Evolutionary conservation across 1,284 basidiomycete species (phyloP).

Genomic region (Cutaneotrichosporon sp.): DNA sequence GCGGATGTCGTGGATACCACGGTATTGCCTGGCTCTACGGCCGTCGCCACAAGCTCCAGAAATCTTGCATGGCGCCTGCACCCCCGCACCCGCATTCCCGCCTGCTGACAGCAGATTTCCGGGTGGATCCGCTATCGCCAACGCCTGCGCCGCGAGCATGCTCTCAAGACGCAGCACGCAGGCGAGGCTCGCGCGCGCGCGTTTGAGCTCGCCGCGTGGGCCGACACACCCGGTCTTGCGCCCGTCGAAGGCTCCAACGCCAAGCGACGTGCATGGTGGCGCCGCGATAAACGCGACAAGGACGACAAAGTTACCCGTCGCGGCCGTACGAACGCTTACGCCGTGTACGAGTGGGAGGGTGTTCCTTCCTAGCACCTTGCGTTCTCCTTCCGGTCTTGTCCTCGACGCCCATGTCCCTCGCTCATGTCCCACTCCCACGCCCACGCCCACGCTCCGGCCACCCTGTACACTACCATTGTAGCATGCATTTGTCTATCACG

Average conservation of each 20-base stretch:
- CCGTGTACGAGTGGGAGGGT: slow-evolving; percentile 45
- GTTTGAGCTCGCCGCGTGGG: slow-evolving; percentile 45
- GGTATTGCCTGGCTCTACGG: too few relatives aligned
- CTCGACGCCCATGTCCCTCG: too few relatives aligned
- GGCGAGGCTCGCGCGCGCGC: slow-evolving; percentile 37
- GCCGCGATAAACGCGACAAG: slow-evolving; percentile 16
- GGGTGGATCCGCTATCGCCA: slow-evolving; percentile 36
- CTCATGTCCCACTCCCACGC: too few relatives aligned
- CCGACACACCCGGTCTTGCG: slow-evolving; percentile 34
- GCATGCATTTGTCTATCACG: neutral
- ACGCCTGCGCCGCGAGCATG: slow-evolving; percentile 29
- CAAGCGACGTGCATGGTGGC: slow-evolving; percentile 7
- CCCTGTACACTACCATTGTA: neutral
- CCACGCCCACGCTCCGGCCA: neutral
- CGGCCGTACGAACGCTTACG: slow-evolving; percentile 37
- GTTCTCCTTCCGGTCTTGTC: too few relatives aligned
- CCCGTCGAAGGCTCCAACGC: slow-evolving; percentile 18
- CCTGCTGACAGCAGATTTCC: slow-evolving; percentile 27
- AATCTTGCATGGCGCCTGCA: too few relatives aligned
- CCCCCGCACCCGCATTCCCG: too few relatives aligned
- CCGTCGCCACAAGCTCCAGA: too few relatives aligned
- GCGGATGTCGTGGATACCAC: too few relatives aligned
- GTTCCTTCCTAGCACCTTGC: slow-evolving; percentile 19
- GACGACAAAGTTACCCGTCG: slow-evolving; percentile 17
- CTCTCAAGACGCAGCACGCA: slow-evolving; percentile 22